These are phyloP conservation scores for Casuarina glauca DNA, from an alignment of 306 rosid species.

Conservation along the genomic window DNA sequence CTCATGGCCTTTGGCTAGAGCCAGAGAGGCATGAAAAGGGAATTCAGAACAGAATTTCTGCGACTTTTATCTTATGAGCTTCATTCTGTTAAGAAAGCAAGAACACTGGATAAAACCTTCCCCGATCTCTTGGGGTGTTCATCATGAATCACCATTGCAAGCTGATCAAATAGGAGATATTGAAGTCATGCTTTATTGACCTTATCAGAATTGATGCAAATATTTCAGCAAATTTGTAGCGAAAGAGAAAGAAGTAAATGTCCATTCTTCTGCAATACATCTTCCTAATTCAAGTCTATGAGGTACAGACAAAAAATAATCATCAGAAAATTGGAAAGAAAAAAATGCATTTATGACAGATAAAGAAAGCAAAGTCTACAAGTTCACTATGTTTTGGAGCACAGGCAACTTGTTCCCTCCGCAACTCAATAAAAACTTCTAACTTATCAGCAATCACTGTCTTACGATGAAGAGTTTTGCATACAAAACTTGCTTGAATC, in stretches of 20 bases:
- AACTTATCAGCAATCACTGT: conserved; percentile 46
- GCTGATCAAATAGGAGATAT: conserved; percentile 19
- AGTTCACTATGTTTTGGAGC: conserved; percentile 32
- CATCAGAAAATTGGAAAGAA: background rate
- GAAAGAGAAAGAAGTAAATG: background rate
- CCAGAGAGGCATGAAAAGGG: background rate
- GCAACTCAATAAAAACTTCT: conserved; percentile 48
- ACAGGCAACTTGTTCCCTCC: conserved; percentile 46
- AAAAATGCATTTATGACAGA: background rate
- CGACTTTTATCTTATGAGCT: background rate
- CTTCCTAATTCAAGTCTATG: background rate
- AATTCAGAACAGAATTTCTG: background rate
- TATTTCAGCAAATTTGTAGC: background rate
- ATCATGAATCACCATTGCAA: conserved; percentile 7
- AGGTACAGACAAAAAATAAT: background rate
- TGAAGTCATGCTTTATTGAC: background rate
- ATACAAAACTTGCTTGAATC: conserved; percentile 53
- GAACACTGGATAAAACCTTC: background rate
- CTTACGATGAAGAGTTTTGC: conserved; percentile 50
- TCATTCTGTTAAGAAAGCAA: background rate
- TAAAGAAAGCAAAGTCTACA: conserved; percentile 4
- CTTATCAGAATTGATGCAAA: background rate
- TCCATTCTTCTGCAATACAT: conserved; percentile 11
- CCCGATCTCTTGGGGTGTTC: background rate
- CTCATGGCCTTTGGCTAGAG: background rate